Evolutionary conservation across 2,329 filamentous ascomycete species (phyloP).

Genomic region (Niveomyces coronatus): DNA sequence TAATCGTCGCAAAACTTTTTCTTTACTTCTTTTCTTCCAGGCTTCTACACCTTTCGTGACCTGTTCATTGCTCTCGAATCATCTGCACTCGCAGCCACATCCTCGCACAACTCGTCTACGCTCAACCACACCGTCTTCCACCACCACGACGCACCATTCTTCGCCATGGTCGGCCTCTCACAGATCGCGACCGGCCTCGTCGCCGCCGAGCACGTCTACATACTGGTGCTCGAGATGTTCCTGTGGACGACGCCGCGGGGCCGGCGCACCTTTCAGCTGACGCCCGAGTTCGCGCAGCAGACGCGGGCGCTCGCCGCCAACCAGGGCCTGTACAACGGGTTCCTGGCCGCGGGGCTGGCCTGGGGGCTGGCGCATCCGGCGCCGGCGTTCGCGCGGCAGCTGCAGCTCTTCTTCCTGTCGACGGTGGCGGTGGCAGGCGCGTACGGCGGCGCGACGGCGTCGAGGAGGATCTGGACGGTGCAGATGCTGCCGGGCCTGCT

Average conservation of each 20-base stretch:
- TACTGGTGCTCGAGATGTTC: slow-evolving; percentile 38
- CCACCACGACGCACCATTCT: no score
- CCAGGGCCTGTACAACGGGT: slow-evolving; percentile 43
- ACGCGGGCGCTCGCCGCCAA: slow-evolving; percentile 37
- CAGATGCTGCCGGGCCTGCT: slow-evolving; percentile 29
- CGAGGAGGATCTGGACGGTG: slow-evolving; percentile 30
- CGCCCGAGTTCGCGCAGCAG: slow-evolving; percentile 33
- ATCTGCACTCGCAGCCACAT: no score
- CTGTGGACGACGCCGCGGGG: slow-evolving; percentile 38
- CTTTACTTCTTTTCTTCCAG: no score
- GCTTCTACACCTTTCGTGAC: no score
- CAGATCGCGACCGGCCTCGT: slow-evolving; percentile 27
- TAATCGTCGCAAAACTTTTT: no score
- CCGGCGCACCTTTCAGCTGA: slow-evolving; percentile 33
- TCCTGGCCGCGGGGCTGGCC: slow-evolving; percentile 36
- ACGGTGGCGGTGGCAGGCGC: slow-evolving; percentile 34
- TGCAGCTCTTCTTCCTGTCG: slow-evolving; percentile 37
- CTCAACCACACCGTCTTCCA: no score
- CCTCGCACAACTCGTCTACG: no score
- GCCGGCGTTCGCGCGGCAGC: slow-evolving; percentile 29
- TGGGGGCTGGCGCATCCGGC: slow-evolving; percentile 39
- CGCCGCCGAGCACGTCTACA: slow-evolving; percentile 36
- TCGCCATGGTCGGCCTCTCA: slow-evolving; percentile 24
- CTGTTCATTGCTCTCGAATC: no score
- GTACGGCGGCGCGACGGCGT: slow-evolving; percentile 33